Evolutionary conservation across 805 yeast genomes (phyloP), one percentile per base, ranked within the genome.

Genomic region (Saturnispora mendoncae): DNA sequence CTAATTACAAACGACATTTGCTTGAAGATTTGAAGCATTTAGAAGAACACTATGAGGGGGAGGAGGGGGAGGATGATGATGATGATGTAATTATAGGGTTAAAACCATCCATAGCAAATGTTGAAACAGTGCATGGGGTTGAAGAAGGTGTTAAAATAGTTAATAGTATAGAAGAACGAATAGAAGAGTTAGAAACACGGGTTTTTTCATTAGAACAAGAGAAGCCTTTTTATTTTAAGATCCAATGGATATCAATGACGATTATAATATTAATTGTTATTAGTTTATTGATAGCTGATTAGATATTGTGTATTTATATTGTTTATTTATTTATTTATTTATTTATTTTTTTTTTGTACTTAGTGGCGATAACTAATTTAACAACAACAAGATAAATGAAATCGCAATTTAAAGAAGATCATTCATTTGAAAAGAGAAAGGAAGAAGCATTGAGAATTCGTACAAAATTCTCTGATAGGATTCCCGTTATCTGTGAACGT

Each of bases 401-500:
- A 67, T 85, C 94, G 42, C 88, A 84, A 70, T 85, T 85, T 64
- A 85, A 86, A 67, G 94, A 85, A 75, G 97, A 92, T 60, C 90
- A 85, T 65, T 84, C 97, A 42, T 85, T 90, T 64, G 94, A 86
- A 61, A 85, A 87, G 66, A 84, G 98, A 71, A 80, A 84, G 70
- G 90, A 94, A 4, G 98, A 90, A 65, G 85, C 97, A 28, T 78
- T 82, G 51, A 79, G 97, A 56, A 90, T 90, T 57, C 77, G 86
- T 49, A 80, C 82, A 55, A 84, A 88, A 62, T 92, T 88, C 67
- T 71, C 74, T 43, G 95, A 92, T 61, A 76, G 98, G 51, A 86
- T 92, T 47, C 98, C 99, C 3, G 97, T 83, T 21, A 90, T 92
- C 57, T 92, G 98, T 62, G 98, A 92, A 67, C 82, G 88, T 66